Evolutionary conservation across 2,329 filamentous ascomycete species (phyloP).

Genomic region (Sphaceloma murrayae): DNA sequence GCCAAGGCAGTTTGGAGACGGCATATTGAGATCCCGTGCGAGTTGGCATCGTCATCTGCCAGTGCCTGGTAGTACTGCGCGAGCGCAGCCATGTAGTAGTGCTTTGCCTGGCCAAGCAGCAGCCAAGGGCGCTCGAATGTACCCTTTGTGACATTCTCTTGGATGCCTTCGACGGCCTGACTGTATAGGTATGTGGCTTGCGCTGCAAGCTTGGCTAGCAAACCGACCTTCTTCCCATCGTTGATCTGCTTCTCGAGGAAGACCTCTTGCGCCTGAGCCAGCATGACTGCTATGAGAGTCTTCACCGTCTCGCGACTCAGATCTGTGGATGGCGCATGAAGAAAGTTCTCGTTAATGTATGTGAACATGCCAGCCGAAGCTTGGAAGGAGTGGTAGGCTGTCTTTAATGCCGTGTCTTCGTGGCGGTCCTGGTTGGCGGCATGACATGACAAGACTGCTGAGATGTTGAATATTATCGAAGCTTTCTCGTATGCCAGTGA

Average conservation of each 20-base stretch:
- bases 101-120: conserved; percentile 71
- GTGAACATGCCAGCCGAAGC: conserved; percentile 99
- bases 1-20: conserved; percentile 72
- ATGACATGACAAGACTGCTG: conserved; percentile 90
- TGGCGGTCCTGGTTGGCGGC: conserved; percentile 85
- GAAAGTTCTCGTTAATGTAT: conserved; percentile 99
- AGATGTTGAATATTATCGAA: conserved; percentile 99
- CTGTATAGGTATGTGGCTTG: conserved; percentile 82
- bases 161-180: conserved; percentile 79
- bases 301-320: conserved; percentile 93
- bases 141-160: conserved; percentile 82
- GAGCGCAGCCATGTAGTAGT: conserved; percentile 69
- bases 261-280: conserved; percentile 93
- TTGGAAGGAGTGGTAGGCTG: conserved; percentile 95
- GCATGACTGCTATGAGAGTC: conserved; percentile 80
- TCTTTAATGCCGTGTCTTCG: conserved; percentile 88
- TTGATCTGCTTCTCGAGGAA: conserved; percentile 93
- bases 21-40: conserved; percentile 75
- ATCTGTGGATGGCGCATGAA: conserved; percentile 94
- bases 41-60: conserved; percentile 79
- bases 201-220: conserved; percentile 85
- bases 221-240: conserved; percentile 83
- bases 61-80: conserved; percentile 91
- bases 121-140: conserved; percentile 95
- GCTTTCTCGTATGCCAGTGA: conserved; percentile 97